Conservation (phyloP, 2,329 filamentous ascomycete species). For the Aspergillus awamori region DNA sequence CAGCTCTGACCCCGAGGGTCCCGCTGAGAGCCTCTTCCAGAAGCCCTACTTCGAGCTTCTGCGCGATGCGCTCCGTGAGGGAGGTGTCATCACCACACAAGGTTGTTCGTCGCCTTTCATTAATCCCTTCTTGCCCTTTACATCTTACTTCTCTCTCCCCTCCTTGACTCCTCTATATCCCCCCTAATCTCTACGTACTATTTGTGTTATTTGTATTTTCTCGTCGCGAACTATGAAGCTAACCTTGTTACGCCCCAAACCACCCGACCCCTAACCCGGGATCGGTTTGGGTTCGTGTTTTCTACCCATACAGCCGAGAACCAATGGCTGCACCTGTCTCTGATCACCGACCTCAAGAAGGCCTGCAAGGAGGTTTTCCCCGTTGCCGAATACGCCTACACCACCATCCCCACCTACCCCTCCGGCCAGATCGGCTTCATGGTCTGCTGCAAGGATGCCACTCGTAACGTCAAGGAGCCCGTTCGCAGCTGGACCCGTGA, state of each 20-base stretch:
- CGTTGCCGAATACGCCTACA: slow-evolving; percentile 97
- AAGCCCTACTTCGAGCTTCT: slow-evolving; percentile 98
- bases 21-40: slow-evolving; percentile 94
- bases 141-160: slow-evolving; percentile 44
- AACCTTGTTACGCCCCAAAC: slow-evolving; percentile 31
- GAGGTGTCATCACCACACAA: slow-evolving; percentile 99
- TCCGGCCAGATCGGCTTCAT: slow-evolving; percentile 99
- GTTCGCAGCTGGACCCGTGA: slow-evolving; percentile 78
- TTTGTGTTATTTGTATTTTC: slow-evolving; percentile 8
- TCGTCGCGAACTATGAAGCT: slow-evolving; percentile 22
- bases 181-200: background rate
- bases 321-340: slow-evolving; percentile 95
- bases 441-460: slow-evolving; percentile 96
- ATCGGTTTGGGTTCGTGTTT: slow-evolving; percentile 37
- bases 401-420: slow-evolving; percentile 96
- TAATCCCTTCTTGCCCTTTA: slow-evolving; percentile 30
- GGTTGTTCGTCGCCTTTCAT: slow-evolving; percentile 92
- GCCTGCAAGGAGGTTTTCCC: slow-evolving; percentile 97
- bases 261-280: slow-evolving; percentile 33
- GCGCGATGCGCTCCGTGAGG: slow-evolving; percentile 83
- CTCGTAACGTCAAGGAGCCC: slow-evolving; percentile 80
- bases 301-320: slow-evolving; percentile 74
- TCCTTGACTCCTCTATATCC: slow-evolving; percentile 16
- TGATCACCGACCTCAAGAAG: slow-evolving; percentile 96
- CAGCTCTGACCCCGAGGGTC: slow-evolving; percentile 94